Evolutionary conservation across 2,329 filamentous ascomycete species (phyloP).

Genomic region (Endocalyx cinctus): DNA sequence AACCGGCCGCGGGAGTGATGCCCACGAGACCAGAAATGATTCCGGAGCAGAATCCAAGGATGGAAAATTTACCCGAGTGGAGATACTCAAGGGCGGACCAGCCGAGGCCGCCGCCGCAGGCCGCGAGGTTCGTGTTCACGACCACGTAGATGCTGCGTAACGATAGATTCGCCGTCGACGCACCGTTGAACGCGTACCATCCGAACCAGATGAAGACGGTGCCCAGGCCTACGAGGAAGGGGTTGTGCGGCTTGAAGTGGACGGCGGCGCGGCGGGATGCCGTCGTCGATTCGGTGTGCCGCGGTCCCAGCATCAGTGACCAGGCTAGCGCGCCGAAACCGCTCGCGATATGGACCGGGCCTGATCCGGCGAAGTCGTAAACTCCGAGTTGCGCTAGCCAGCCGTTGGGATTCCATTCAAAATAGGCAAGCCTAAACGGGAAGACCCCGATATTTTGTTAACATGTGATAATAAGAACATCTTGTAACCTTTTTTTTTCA

Average conservation of each 20-base stretch:
- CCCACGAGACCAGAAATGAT: conserved; percentile 54
- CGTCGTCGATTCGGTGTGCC: conserved; percentile 18
- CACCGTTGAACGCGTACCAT: conserved; percentile 52
- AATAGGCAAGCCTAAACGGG: conserved; percentile 48
- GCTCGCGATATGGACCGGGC: conserved; percentile 60
- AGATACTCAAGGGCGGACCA: conserved; percentile 51
- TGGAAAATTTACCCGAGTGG: conserved; percentile 42
- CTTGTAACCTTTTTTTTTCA: no score
- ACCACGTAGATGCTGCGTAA: conserved; percentile 50
- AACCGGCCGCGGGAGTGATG: conserved; percentile 55
- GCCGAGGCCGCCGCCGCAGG: conserved; percentile 47
- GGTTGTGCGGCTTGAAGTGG: conserved; percentile 54
- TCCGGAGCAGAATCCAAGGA: conserved; percentile 49
- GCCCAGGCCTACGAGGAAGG: conserved; percentile 58
- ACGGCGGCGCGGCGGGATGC: conserved; percentile 39
- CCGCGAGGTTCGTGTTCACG: conserved; percentile 56
- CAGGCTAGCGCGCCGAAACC: conserved; percentile 62
- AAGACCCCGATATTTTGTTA: not conserved
- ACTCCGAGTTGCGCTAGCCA: conserved; percentile 59
- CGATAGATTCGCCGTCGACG: conserved; percentile 44
- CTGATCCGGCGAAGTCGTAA: conserved; percentile 57
- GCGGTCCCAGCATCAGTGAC: conserved; percentile 58
- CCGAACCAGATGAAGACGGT: conserved; percentile 64
- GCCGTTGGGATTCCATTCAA: conserved; percentile 64
- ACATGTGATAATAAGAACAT: no score